Evolutionary conservation across 2,329 filamentous ascomycete species (phyloP).

Genomic region (Sclerotinia borealis): DNA sequence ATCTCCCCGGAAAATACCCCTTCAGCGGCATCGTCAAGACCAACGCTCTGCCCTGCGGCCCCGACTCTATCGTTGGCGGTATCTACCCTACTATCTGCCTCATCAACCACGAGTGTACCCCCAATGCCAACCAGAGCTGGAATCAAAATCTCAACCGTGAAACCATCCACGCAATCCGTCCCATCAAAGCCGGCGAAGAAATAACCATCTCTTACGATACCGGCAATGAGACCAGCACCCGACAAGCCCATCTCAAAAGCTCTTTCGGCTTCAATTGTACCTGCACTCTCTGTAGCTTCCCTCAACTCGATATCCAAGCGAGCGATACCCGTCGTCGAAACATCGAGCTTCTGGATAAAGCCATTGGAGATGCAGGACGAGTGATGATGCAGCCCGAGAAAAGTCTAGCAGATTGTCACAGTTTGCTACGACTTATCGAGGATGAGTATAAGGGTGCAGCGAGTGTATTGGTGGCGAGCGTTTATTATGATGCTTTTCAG

Average conservation of each 20-base stretch:
- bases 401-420: conserved; percentile 28
- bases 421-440: conserved; percentile 27
- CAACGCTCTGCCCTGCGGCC: conserved; percentile 17
- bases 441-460: conserved; percentile 19
- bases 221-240: conserved; percentile 3
- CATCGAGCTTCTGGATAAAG: conserved; percentile 31
- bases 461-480: conserved; percentile 22
- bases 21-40: conserved; percentile 18
- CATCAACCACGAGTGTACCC: conserved; percentile 24
- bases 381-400: conserved; percentile 25
- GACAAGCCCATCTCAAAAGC: conserved; percentile 23
- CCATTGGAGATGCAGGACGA: conserved; percentile 28
- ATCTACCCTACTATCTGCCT: conserved; percentile 19
- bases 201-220: conserved; percentile 21
- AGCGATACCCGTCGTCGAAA: conserved; percentile 30
- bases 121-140: conserved; percentile 23
- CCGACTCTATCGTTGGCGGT: conserved; percentile 11
- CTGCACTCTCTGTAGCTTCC: conserved; percentile 27
- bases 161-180: conserved; percentile 20
- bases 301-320: conserved; percentile 19
- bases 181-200: conserved; percentile 22
- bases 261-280: conserved; percentile 34
- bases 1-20: conserved; percentile 16
- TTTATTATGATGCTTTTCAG: conserved; percentile 39
- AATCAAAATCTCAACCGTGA: conserved; percentile 13